Evolutionary conservation across 495 filamentous ascomycete species (phyloP).

Genomic region (Bacidia rubella): DNA sequence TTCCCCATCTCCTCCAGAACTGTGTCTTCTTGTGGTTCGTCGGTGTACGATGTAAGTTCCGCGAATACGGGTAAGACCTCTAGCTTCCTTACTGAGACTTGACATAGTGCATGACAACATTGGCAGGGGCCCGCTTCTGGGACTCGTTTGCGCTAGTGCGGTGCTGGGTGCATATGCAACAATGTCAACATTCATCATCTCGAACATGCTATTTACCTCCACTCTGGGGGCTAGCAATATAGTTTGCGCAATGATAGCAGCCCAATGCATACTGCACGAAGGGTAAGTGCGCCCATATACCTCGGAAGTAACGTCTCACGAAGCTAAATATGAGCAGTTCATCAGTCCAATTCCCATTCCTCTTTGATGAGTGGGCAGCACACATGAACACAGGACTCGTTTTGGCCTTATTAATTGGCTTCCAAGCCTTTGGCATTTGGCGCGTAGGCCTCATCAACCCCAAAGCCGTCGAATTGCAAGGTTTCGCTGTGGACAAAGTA

Average conservation of each 20-base stretch:
- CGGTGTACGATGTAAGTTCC: conserved; percentile 38
- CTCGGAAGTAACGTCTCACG: not conserved
- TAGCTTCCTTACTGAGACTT: not conserved
- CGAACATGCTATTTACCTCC: conserved; percentile 32
- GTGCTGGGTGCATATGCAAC: conserved; percentile 50
- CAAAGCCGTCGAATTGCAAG: not conserved
- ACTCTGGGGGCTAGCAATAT: conserved; percentile 65
- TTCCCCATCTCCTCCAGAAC: conserved; percentile 56
- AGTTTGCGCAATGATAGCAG: conserved; percentile 50
- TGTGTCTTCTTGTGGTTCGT: conserved; percentile 49
- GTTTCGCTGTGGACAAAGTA: conserved; percentile 41
- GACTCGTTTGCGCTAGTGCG: conserved; percentile 58
- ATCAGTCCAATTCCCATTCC: conserved; percentile 2
- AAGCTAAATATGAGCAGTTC: not conserved
- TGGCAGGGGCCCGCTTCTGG: conserved; percentile 71
- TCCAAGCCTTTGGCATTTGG: conserved; percentile 5
- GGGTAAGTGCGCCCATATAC: conserved; percentile 22
- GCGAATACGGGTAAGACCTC: not conserved
- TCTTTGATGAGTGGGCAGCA: conserved; percentile 4
- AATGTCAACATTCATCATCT: conserved; percentile 44
- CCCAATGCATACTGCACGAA: conserved; percentile 54
- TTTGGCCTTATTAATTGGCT: not conserved
- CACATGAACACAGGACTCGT: conserved; percentile 9
- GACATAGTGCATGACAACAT: conserved; percentile 66
- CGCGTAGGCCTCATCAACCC: not conserved